A percentile compares a stretch with the other conserved stretches of the same genome.
Evolutionary conservation across 495 filamentous ascomycete genomes (phyloP).

Genomic region (Aspergillus carlsbadensis): DNA sequence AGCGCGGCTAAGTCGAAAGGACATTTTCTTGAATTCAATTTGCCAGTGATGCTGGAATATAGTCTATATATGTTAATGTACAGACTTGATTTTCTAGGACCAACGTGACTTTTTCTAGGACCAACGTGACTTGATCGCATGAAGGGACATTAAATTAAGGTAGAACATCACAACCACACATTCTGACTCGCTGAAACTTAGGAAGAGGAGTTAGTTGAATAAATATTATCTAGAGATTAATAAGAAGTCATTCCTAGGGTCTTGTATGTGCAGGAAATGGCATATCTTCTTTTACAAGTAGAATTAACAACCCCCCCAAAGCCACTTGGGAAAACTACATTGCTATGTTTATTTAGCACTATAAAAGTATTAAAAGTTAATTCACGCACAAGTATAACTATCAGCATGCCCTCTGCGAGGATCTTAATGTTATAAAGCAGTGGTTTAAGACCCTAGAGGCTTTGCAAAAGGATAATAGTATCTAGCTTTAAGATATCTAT

Average conservation of each 20-base stretch:
- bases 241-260: not conserved
- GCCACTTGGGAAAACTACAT: not conserved
- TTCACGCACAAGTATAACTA: conserved; percentile 21
- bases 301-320: not conserved
- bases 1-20: no score
- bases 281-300: not conserved
- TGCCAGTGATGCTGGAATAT: no score
- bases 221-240: conserved; percentile 31
- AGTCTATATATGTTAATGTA: no score
- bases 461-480: conserved; percentile 32
- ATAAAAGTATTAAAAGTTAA: conserved; percentile 22
- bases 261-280: conserved; percentile 35
- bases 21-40: no score
- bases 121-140: no score
- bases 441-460: conserved; percentile 39
- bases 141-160: conserved; percentile 7
- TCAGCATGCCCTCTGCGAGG: conserved; percentile 28
- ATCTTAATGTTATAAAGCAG: conserved; percentile 29
- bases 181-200: conserved; percentile 18
- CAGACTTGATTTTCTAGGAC: no score
- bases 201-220: conserved; percentile 25
- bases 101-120: no score
- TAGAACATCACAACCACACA: conserved; percentile 14
- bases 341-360: conserved; percentile 29
- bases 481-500: conserved; percentile 40